Conservation (phyloP, 1,139 yeast genomes). For the Pneumocystis carinii region DNA sequence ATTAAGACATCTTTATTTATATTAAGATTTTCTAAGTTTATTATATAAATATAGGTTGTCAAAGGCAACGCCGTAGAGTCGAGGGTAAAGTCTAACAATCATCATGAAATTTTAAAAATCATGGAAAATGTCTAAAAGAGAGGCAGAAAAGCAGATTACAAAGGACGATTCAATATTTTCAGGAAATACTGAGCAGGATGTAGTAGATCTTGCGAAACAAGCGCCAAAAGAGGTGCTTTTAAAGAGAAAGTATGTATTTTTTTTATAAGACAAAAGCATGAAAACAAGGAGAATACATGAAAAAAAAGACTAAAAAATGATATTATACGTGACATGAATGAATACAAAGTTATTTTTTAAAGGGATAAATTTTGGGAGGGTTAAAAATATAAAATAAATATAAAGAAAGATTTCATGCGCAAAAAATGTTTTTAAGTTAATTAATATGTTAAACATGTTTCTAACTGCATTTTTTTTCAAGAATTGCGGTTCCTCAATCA, state of each 20-base stretch:
- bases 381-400: not conserved
- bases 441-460: not conserved
- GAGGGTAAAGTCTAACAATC: not conserved
- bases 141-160: slow-evolving; percentile 12
- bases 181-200: slow-evolving; percentile 9
- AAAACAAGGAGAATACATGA: not conserved
- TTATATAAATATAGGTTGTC: too few relatives aligned
- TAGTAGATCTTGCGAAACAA: slow-evolving; percentile 9
- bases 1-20: too few relatives aligned
- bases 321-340: not conserved
- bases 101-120: not conserved
- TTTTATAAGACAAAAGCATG: not conserved
- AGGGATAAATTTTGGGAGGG: not conserved
- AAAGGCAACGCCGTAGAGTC: not conserved
- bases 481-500: not conserved
- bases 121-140: slow-evolving; percentile 12
- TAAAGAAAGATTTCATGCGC: not conserved
- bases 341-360: not conserved
- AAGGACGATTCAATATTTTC: slow-evolving; percentile 3
- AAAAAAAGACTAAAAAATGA: not conserved
- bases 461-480: not conserved
- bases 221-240: slow-evolving; percentile 12
- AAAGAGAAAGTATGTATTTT: slow-evolving; percentile 8
- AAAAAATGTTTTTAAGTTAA: not conserved
- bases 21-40: too few relatives aligned